A percentile compares a stretch with the other conserved stretches of the same genome.
phyloP scores from a whole-genome alignment of 495 filamentous ascomycete species.

The Chaetomium tenue region DNA sequence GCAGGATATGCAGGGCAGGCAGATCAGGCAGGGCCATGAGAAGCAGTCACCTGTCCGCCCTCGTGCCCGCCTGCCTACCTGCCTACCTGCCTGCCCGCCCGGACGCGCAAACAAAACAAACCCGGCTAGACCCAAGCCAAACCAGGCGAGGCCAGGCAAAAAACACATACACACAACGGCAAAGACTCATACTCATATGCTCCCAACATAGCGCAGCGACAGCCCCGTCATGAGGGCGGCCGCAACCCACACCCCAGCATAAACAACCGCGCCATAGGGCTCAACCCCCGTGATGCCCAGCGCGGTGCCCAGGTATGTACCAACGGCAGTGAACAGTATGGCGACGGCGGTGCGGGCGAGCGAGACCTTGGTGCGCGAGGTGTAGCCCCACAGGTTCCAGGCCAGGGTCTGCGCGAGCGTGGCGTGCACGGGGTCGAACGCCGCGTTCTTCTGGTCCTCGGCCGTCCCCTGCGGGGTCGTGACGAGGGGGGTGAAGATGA shows the following conservation, averaged over 20 bases:
- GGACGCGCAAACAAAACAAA: constrained; percentile 3
- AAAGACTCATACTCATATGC: constrained; percentile 17
- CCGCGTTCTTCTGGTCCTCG: constrained; percentile 36
- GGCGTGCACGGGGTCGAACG: constrained; percentile 55
- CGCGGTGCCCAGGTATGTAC: constrained; percentile 64
- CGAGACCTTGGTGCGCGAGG: constrained; percentile 62
- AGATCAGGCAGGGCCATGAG: too few relatives aligned
- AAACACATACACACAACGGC: too few relatives aligned
- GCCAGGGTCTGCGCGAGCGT: constrained; percentile 58
- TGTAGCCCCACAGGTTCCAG: constrained; percentile 62
- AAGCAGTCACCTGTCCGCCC: not conserved
- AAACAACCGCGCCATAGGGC: constrained; percentile 62
- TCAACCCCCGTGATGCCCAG: constrained; percentile 66
- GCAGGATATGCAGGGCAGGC: too few relatives aligned
- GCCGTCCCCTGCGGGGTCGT: constrained; percentile 45
- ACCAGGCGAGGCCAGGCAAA: too few relatives aligned
- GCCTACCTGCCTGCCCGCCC: not conserved
- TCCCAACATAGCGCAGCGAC: constrained; percentile 46
- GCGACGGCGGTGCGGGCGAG: constrained; percentile 62
- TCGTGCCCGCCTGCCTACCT: too few relatives aligned
- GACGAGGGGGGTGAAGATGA: constrained; percentile 72
- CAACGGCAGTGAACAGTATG: constrained; percentile 53
- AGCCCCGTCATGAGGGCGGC: constrained; percentile 59
- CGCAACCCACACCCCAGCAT: constrained; percentile 67
- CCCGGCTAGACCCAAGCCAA: too few relatives aligned